These are phyloP conservation scores for Penicillium corylophilum DNA, from an alignment of 2,329 filamentous ascomycete species.

Conservation along the genomic window DNA sequence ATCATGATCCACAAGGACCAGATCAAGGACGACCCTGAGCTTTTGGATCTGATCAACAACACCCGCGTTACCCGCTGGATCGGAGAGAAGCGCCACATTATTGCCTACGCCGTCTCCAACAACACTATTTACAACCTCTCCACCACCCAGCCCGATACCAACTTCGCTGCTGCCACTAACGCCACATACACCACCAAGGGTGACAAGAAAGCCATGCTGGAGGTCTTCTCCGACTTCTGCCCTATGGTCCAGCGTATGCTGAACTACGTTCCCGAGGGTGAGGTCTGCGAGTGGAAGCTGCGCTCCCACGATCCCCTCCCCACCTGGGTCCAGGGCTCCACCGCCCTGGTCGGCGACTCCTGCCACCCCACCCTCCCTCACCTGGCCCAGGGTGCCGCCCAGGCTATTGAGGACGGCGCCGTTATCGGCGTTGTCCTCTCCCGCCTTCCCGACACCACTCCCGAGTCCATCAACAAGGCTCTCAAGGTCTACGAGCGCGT, in stretches of 20 bases:
- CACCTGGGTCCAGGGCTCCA: conserved; percentile 58
- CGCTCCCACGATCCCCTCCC: conserved; percentile 61
- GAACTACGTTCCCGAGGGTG: conserved; percentile 61
- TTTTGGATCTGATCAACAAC: conserved; percentile 56
- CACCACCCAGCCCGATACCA: conserved; percentile 60
- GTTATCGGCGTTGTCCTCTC: conserved; percentile 55
- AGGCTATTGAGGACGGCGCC: conserved; percentile 64
- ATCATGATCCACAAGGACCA: conserved; percentile 52
- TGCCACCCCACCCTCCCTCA: conserved; percentile 65
- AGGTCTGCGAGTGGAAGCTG: conserved; percentile 67
- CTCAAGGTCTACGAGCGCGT: conserved; percentile 57
- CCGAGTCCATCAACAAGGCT: conserved; percentile 52
- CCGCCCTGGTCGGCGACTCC: conserved; percentile 59
- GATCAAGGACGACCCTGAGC: conserved; percentile 50
- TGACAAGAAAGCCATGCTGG: conserved; percentile 60
- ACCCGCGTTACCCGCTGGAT: conserved; percentile 64
- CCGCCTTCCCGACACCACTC: conserved; percentile 48
- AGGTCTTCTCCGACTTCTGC: conserved; percentile 60
- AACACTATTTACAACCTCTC: conserved; percentile 67
- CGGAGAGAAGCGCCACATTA: conserved; percentile 65
- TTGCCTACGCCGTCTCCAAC: conserved; percentile 64
- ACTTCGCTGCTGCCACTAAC: conserved; percentile 58
- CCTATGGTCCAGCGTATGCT: conserved; percentile 62
- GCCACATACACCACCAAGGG: conserved; percentile 65
- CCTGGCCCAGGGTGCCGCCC: conserved; percentile 63